Evolutionary conservation across 495 filamentous ascomycete genomes (phyloP), one percentile per base, ranked within the genome.

Genomic region (Hypoxylon crocopeplum): DNA sequence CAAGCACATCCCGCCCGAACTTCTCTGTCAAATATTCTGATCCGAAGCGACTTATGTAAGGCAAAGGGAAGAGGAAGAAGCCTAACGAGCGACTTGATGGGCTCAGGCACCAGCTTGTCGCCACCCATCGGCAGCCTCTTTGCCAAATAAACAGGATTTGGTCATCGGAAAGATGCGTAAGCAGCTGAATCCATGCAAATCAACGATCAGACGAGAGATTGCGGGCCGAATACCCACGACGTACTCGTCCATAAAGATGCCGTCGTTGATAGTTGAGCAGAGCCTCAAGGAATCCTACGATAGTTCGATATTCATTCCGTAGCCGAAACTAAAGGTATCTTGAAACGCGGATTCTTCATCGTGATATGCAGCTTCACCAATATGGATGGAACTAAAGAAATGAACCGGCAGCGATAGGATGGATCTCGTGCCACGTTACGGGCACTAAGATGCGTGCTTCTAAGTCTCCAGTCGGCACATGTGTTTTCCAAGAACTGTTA

Each of bases 391-490:
- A 17, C 24, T 59, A 59, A 56, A 56, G 53, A 55, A 54, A 59
- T 59, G 25, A 27, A 7, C 13, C 12, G 19, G 15, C 33, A 56
- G 17, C 46, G 39, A 59, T 50, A 56, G 55, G 56, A 42, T 38
- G 24, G 44, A 64, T 59, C 55, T 59, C 36, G 55, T 64, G 46
- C 38, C 39, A 64, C 55, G 55, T 64, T 59, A 50, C 60, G 47
- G 40, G 33, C 48, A 38, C 24, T 24, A 33, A 50, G 50, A 55
- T 59, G 27, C 49, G 50, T 46, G 8, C 17, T 36, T 38, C 37
- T 59, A 29, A 42, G 46, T 25, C 25, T 30, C 34, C 41, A 57
- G 41, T 29, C 55, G 56, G 49, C 54, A 58, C 50, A 54, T 49
- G 55, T 27, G 11, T 36, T 20, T 20, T 45, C 36, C 17, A 42